Evolutionary conservation across 106 monocot genomes (phyloP).

Genomic region (Dactylorhiza incarnata): DNA sequence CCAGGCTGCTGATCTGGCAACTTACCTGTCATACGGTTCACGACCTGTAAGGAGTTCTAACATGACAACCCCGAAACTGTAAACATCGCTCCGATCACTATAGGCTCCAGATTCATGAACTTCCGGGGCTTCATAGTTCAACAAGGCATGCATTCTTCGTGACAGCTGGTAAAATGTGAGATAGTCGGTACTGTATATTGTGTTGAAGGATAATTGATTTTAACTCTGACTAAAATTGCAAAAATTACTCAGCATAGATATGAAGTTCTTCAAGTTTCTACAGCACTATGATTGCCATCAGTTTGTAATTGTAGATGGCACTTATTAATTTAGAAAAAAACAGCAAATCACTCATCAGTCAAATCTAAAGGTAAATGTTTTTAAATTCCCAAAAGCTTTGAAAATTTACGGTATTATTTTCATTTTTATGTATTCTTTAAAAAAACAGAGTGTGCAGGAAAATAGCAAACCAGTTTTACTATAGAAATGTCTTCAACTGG

Average conservation of each 20-base stretch:
- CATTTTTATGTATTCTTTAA: not conserved
- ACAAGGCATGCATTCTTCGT: slow-evolving; percentile 55
- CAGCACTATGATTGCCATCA: not conserved
- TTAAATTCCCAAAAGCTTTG: not conserved
- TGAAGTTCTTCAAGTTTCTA: not conserved
- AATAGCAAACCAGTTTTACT: not conserved
- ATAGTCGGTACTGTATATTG: not conserved
- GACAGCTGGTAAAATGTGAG: slow-evolving; percentile 55
- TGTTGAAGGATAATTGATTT: too few species aligned
- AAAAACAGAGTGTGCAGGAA: too few species aligned
- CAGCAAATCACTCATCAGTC: not conserved
- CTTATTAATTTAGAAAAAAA: too few species aligned
- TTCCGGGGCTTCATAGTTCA: slow-evolving; percentile 91
- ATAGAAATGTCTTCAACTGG: not conserved
- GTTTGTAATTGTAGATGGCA: not conserved
- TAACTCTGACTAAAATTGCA: too few species aligned
- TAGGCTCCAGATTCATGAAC: slow-evolving; percentile 59
- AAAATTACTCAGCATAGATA: not conserved
- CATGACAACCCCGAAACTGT: slow-evolving; percentile 99
- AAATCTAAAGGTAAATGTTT: not conserved
- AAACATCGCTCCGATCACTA: slow-evolving; percentile 80
- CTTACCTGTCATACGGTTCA: slow-evolving; percentile 79
- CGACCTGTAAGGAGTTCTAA: slow-evolving; percentile 93
- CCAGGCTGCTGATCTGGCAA: not conserved
- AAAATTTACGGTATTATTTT: not conserved